Conservation (phyloP, 2,329 filamentous ascomycete species). For the Beauveria rudraprayagi region DNA sequence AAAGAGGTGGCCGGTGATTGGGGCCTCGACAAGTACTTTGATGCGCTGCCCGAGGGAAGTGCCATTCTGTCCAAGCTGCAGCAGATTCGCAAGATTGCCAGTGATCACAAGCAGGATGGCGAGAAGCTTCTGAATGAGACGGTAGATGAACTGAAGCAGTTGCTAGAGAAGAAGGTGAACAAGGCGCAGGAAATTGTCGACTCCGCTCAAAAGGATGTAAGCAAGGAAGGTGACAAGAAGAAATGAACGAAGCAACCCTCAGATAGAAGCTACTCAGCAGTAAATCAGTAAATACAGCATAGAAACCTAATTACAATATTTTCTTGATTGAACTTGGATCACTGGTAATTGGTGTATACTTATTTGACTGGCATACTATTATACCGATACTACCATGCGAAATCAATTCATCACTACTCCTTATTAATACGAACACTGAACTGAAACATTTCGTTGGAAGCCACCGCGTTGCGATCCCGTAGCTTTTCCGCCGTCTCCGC, state of each 20-base stretch:
- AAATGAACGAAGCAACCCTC: background rate
- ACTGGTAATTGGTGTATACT: too few relatives aligned
- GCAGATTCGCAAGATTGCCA: slow-evolving; percentile 54
- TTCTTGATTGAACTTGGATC: too few relatives aligned
- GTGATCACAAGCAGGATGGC: slow-evolving; percentile 62
- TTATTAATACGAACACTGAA: slow-evolving; percentile 5
- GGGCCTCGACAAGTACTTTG: slow-evolving; percentile 52
- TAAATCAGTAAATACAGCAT: background rate
- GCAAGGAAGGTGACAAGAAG: slow-evolving; percentile 20
- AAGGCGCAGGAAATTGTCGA: slow-evolving; percentile 52
- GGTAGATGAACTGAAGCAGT: slow-evolving; percentile 55
- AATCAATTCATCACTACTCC: background rate
- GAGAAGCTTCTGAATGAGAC: slow-evolving; percentile 63
- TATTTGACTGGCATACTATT: too few relatives aligned
- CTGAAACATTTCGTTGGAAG: slow-evolving; percentile 26
- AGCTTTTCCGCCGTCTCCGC: slow-evolving; percentile 25
- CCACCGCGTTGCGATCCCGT: slow-evolving; percentile 21
- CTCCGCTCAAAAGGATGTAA: slow-evolving; percentile 42
- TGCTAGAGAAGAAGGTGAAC: slow-evolving; percentile 51
- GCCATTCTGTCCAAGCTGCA: slow-evolving; percentile 59
- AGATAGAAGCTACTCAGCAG: background rate
- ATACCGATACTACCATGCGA: background rate
- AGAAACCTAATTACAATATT: too few relatives aligned
- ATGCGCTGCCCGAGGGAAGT: slow-evolving; percentile 55
- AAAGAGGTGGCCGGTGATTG: slow-evolving; percentile 17